Evolutionary conservation across 345 rosid species (phyloP).

Genomic region (Eucalyptus cloeziana): DNA sequence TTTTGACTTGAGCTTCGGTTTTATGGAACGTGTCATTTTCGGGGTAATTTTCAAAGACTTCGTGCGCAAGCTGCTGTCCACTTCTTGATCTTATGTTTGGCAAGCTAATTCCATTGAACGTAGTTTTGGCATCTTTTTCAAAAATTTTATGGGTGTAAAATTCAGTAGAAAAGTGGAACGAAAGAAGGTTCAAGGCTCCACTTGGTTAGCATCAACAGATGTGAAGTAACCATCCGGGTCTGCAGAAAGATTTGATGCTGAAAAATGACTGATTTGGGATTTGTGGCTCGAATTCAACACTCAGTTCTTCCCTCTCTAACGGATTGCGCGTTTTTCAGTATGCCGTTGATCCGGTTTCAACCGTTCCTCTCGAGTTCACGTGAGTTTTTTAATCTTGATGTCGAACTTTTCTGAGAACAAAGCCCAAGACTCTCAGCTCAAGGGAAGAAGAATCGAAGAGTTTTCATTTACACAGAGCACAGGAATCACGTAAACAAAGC

Average conservation of each 20-base stretch:
- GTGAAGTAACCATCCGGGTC: not conserved
- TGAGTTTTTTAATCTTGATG: not conserved
- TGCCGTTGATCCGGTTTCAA: not conserved
- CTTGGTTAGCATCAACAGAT: not conserved
- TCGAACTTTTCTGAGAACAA: not conserved
- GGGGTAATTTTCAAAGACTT: not conserved
- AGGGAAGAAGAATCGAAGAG: not conserved
- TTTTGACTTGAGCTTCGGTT: not conserved
- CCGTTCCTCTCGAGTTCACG: not conserved
- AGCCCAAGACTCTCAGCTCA: not conserved
- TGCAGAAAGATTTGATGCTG: not conserved
- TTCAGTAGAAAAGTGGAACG: not conserved
- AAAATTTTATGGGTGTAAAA: not conserved
- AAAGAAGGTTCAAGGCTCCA: not conserved
- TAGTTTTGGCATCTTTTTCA: not conserved
- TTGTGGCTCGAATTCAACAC: not conserved
- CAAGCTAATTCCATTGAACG: not conserved
- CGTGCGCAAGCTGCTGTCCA: not conserved
- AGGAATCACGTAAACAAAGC: not conserved
- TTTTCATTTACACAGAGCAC: not conserved
- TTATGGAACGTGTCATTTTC: not conserved
- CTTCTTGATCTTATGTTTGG: not conserved
- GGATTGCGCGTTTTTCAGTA: not conserved
- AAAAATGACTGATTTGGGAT: not conserved
- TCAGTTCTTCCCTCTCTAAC: not conserved